phyloP scores from a whole-genome alignment of 805 yeast species.

The Cyberlindnera xylosilytica region DNA sequence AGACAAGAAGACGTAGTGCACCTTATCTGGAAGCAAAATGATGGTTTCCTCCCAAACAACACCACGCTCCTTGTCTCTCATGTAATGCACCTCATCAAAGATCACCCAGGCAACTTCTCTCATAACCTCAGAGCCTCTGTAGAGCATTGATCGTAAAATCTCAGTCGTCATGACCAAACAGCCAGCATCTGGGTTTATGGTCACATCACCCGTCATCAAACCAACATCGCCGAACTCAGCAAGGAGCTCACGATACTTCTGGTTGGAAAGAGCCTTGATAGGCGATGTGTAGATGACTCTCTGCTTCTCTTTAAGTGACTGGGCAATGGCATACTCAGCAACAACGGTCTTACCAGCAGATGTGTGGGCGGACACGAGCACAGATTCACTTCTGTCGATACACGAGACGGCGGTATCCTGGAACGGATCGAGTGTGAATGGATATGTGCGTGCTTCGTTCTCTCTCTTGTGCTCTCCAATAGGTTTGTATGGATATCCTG shows the following conservation, averaged over 20 bases:
- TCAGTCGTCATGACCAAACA: conserved; percentile 99
- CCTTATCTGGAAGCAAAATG: conserved; percentile 92
- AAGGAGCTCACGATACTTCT: conserved; percentile 82
- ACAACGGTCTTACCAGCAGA: conserved; percentile 99
- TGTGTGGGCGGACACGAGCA: conserved; percentile 95
- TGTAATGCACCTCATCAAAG: conserved; percentile 97
- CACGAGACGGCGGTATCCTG: conserved; percentile 96
- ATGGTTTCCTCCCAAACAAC: conserved; percentile 99
- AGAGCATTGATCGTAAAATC: conserved; percentile 93
- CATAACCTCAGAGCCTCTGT: conserved; percentile 96
- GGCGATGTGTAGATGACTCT: conserved; percentile 95
- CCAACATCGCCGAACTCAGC: conserved; percentile 96
- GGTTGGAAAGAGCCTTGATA: conserved; percentile 85
- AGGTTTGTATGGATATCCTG: conserved; percentile 83
- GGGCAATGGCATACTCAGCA: conserved; percentile 98
- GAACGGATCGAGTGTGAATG: conserved; percentile 92
- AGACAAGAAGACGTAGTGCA: conserved; percentile 86
- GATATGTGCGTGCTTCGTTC: conserved; percentile 83
- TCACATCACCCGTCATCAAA: conserved; percentile 98
- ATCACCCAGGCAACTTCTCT: conserved; percentile 99
- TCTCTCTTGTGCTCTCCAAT: conserved; percentile 80
- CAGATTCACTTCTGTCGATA: conserved; percentile 92
- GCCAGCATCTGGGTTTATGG: conserved; percentile 97
- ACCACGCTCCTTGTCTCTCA: conserved; percentile 97
- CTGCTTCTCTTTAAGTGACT: conserved; percentile 90